A percentile compares a stretch with the other conserved stretches of the same genome.
Evolutionary conservation across 1,284 basidiomycete species (phyloP).

Genomic region (Leccinum insolens): DNA sequence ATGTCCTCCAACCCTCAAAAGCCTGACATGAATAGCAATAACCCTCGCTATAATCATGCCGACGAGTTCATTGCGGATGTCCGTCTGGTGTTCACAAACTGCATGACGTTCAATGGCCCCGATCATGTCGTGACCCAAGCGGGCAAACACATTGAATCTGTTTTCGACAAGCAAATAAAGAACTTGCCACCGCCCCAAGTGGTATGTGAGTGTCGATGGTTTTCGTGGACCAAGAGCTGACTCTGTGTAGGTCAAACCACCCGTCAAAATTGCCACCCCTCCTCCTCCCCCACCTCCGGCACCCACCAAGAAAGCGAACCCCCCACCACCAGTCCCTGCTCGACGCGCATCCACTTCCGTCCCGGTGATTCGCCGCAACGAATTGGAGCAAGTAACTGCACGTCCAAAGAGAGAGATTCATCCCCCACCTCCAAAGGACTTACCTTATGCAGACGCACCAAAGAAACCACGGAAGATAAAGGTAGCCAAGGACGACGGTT

Average conservation of each 20-base stretch:
- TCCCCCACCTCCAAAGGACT: conserved; percentile 90
- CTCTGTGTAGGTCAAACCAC: conserved; percentile 48
- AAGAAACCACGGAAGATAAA: conserved; percentile 71
- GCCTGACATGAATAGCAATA: conserved; percentile 65
- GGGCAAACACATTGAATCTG: conserved; percentile 81
- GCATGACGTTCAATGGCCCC: conserved; percentile 89
- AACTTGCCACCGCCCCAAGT: conserved; percentile 79
- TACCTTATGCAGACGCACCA: conserved; percentile 78
- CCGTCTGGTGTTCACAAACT: conserved; percentile 88
- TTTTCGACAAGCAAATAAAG: conserved; percentile 89
- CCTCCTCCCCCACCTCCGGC: conserved; percentile 38
- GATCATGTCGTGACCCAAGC: conserved; percentile 82
- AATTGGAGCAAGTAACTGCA: conserved; percentile 55
- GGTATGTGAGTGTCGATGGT: conserved; percentile 48
- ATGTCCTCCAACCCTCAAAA: conserved; percentile 76
- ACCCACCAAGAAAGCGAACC: conserved; percentile 48
- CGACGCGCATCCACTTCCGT: conserved; percentile 78
- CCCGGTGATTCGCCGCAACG: conserved; percentile 76
- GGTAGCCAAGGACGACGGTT: conserved; percentile 65
- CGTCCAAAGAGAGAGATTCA: conserved; percentile 98
- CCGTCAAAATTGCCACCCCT: conserved; percentile 54
- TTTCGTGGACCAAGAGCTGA: conserved; percentile 22
- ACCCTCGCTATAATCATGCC: conserved; percentile 73
- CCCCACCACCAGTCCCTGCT: conserved; percentile 34
- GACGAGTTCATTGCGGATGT: conserved; percentile 86